Evolutionary conservation across 768 basidiomycete genomes (phyloP).

Genomic region (Sutorius australiensis): DNA sequence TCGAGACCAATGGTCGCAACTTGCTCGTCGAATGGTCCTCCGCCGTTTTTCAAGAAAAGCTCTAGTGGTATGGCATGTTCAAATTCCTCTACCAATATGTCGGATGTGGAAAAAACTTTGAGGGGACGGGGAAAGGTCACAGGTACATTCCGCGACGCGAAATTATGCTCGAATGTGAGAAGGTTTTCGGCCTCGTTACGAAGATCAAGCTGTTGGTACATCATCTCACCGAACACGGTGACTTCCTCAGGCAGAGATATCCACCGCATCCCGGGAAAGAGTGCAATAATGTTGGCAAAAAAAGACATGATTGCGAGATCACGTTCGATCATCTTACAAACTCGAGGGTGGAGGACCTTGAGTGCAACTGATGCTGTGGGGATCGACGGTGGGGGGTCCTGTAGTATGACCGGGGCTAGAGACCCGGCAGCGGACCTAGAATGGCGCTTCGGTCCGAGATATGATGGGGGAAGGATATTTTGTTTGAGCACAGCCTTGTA

Average conservation of each 20-base stretch:
- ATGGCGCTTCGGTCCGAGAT: conserved; percentile 69
- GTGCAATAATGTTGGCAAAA: conserved; percentile 74
- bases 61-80: conserved; percentile 91
- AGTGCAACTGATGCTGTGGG: conserved; percentile 90
- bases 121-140: conserved; percentile 91
- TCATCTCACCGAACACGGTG: conserved; percentile 91
- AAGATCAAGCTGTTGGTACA: conserved; percentile 91
- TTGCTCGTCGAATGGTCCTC: conserved; percentile 84
- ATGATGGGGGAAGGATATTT: conserved; percentile 81
- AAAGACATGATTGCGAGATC: conserved; percentile 95
- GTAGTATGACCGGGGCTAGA: conserved; percentile 46
- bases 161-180: conserved; percentile 80
- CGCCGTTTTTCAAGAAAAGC: conserved; percentile 81
- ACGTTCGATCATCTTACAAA: conserved; percentile 74
- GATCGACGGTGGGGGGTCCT: conserved; percentile 62
- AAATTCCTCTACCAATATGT: conserved; percentile 89
- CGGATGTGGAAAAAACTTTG: conserved; percentile 71
- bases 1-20: conserved; percentile 92
- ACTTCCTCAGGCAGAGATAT: conserved; percentile 95
- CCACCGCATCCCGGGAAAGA: conserved; percentile 95
- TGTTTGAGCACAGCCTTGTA: conserved; percentile 84
- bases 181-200: conserved; percentile 89
- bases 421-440: conserved; percentile 44
- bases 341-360: conserved; percentile 91
- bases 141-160: conserved; percentile 70